Evolutionary conservation across 2,329 filamentous ascomycete genomes (phyloP).

Genomic region (Epichloe aotearoae): DNA sequence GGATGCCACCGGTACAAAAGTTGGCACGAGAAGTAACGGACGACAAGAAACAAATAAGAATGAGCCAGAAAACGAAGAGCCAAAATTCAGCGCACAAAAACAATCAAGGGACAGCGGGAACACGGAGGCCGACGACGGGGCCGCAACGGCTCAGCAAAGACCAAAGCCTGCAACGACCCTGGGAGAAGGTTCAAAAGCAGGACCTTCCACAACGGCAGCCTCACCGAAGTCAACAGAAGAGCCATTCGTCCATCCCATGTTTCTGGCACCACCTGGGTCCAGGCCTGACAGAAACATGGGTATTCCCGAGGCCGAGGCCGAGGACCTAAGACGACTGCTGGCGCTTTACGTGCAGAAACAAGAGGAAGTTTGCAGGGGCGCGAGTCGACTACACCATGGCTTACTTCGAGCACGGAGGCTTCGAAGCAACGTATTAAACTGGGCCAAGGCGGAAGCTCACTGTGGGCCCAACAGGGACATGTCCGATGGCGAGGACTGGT

Average conservation of each 20-base stretch:
- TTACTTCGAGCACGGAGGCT: conserved; percentile 60
- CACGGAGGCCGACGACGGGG: conserved; percentile 4
- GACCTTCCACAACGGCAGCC: background rate
- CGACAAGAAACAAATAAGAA: background rate
- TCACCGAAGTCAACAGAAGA: conserved; percentile 20
- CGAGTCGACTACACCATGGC: conserved; percentile 54
- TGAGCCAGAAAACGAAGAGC: background rate
- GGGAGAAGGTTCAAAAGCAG: conserved; percentile 17
- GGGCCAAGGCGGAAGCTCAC: conserved; percentile 69
- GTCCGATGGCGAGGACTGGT: conserved; percentile 85
- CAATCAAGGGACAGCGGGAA: background rate
- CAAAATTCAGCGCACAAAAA: background rate
- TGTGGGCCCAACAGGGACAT: conserved; percentile 53
- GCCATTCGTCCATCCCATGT: conserved; percentile 61
- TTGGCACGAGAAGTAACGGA: conserved; percentile 2
- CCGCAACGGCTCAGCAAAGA: conserved; percentile 7
- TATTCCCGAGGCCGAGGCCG: conserved; percentile 60
- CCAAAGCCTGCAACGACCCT: conserved; percentile 3
- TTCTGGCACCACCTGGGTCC: conserved; percentile 48
- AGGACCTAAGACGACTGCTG: conserved; percentile 61
- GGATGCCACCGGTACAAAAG: conserved; percentile 3
- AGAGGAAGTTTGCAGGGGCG: conserved; percentile 65
- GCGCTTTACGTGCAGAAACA: conserved; percentile 75
- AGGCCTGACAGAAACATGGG: conserved; percentile 57
- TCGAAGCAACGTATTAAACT: conserved; percentile 57